Conservation (phyloP, 306 rosid genomes). For the Castanea sativa region DNA sequence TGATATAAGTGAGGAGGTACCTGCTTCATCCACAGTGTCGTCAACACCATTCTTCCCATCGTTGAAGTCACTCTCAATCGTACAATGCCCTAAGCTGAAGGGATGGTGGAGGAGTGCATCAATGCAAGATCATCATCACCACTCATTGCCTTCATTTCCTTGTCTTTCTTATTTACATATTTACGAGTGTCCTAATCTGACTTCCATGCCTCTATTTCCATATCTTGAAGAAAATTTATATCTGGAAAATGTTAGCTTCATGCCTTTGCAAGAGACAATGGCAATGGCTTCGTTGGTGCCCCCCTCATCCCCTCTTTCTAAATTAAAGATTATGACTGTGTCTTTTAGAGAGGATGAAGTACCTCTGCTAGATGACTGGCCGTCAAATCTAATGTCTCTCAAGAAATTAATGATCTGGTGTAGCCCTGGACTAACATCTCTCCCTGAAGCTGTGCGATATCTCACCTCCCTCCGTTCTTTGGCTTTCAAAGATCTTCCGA, state of each 20-base stretch:
- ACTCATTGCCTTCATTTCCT: background rate
- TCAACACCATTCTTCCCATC: too few relatives aligned
- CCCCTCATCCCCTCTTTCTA: background rate
- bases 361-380: background rate
- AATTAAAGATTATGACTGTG: background rate
- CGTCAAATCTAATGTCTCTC: background rate
- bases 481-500: accelerated
- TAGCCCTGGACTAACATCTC: background rate
- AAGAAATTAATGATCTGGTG: too few relatives aligned
- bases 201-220: slow-evolving; percentile 3
- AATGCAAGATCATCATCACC: background rate
- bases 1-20: too few relatives aligned
- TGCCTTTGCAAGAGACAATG: background rate
- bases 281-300: too few relatives aligned
- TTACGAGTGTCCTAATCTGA: background rate
- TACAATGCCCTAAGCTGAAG: background rate
- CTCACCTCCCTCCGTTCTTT: background rate
- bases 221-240: background rate
- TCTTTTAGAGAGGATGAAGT: background rate
- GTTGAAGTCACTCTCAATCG: too few relatives aligned
- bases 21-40: too few relatives aligned
- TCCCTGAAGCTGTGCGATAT: background rate
- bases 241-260: background rate
- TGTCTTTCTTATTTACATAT: background rate
- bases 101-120: slow-evolving; percentile 4